Conservation (phyloP, 129 eudicot genomes). For the Scalesia atractyloides region DNA sequence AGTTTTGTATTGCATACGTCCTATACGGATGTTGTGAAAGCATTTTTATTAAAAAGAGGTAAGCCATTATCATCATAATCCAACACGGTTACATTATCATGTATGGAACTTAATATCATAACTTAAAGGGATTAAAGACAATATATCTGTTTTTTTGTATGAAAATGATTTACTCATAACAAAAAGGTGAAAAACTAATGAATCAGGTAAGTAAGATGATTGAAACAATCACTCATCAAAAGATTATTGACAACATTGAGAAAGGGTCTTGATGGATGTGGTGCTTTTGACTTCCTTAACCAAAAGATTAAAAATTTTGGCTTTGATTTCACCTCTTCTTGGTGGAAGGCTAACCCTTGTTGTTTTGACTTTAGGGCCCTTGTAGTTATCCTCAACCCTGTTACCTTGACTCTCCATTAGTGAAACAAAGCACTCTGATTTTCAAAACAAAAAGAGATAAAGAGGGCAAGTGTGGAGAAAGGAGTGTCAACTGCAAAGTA, state of each 20-base stretch:
- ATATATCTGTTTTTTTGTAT: neutral
- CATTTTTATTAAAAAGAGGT: neutral
- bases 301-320: slow-evolving; percentile 23
- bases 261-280: slow-evolving; percentile 12
- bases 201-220: neutral
- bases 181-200: neutral
- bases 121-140: neutral
- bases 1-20: no score
- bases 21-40: no score
- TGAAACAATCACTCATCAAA: slow-evolving; percentile 13
- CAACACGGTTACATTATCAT: neutral
- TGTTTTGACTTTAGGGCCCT: neutral
- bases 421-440: slow-evolving; percentile 14
- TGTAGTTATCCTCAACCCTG: slow-evolving; percentile 5
- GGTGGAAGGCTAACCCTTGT: slow-evolving; percentile 34
- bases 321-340: slow-evolving; percentile 40
- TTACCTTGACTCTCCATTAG: slow-evolving; percentile 30
- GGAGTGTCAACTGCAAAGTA: neutral
- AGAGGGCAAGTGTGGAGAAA: slow-evolving; percentile 12
- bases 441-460: neutral
- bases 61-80: neutral
- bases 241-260: slow-evolving; percentile 14
- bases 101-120: neutral
- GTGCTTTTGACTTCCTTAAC: slow-evolving; percentile 21
- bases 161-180: neutral